Evolutionary conservation across 1,284 basidiomycete species (phyloP), one percentile per base, ranked within the genome.

Genomic region (Apiotrichum akiyoshidainum): DNA sequence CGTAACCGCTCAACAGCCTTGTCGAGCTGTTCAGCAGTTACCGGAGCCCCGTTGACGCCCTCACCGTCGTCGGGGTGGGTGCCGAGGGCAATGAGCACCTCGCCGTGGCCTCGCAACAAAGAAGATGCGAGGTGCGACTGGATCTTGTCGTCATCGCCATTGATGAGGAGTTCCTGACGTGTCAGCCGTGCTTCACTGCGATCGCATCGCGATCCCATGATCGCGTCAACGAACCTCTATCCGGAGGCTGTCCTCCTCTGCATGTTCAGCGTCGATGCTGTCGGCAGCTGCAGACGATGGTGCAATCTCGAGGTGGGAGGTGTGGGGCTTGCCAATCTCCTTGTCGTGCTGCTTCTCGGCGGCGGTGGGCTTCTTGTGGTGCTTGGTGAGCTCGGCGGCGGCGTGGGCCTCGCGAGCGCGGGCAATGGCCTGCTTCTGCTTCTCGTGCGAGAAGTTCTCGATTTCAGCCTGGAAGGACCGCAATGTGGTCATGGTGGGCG

Each of bases 381-480:
- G 70, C 52, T 68, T 70, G 14, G 71, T 69, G 8, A 70, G 61
- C 61, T 76, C 72, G 26, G 70, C 74, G 19, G 70, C 72, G 13
- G 69, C 65, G 52, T 74, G 67, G 0, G 68, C 71, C 50, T 73
- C 70, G 34, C 66, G 65, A 7, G 74, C 74, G 46, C 69, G 68
- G 58, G 69, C 64, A 45, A 72, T 70, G 1, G 72, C 69, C 45
- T 65, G 58, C 39, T 65, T 60, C 45, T 74, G 73, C 60, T 73
- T 72, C 56, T 75, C 72, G 49, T 75, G 70, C 0, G 74, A 67
- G 46, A 77, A 73, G 21, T 60, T 61, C 51, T 74, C 75, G 51
- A 78, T 78, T 67, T 78, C 76, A 9, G 72, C 72, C 67, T 78
- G 76, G 63, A 78, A 78, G 17, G 76, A 75, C 55, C 73, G 69